Conservation (phyloP, 441 rosid species). For the Corymbia calophylla region DNA sequence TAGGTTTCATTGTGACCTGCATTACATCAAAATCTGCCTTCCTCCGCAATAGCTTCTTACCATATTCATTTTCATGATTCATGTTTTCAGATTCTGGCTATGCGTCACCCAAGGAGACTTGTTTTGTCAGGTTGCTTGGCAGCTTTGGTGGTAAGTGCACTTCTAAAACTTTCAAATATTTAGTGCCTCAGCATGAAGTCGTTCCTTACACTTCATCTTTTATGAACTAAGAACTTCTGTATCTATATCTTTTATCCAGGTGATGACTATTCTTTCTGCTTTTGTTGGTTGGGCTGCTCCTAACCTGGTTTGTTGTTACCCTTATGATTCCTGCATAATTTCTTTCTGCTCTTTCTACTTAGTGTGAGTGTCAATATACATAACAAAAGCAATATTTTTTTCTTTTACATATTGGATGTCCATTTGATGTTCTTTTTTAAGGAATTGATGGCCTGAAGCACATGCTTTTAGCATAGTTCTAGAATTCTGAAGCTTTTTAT, state of each 20-base stretch:
- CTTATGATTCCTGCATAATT: neutral
- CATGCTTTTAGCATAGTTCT: neutral
- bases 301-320: constrained; percentile 50
- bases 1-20: neutral
- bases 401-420: neutral
- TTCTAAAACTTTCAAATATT: neutral
- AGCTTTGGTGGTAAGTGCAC: constrained; percentile 55
- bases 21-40: neutral
- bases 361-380: neutral
- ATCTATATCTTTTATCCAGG: constrained; percentile 29
- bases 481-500: neutral
- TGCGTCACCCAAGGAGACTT: constrained; percentile 92
- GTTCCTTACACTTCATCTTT: neutral
- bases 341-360: neutral
- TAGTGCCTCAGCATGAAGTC: neutral
- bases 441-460: neutral
- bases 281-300: constrained; percentile 92
- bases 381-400: neutral
- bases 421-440: neutral
- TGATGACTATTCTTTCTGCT: constrained; percentile 85
- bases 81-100: constrained; percentile 72
- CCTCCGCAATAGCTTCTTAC: neutral
- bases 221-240: neutral
- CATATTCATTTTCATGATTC: neutral
- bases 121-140: constrained; percentile 80